Percentiles rank a stretch among this genome's conserved stretches.
These are phyloP conservation scores for Luzula sylvatica DNA, from an alignment of 176 grass and related monocot species.

Conservation along the genomic window DNA sequence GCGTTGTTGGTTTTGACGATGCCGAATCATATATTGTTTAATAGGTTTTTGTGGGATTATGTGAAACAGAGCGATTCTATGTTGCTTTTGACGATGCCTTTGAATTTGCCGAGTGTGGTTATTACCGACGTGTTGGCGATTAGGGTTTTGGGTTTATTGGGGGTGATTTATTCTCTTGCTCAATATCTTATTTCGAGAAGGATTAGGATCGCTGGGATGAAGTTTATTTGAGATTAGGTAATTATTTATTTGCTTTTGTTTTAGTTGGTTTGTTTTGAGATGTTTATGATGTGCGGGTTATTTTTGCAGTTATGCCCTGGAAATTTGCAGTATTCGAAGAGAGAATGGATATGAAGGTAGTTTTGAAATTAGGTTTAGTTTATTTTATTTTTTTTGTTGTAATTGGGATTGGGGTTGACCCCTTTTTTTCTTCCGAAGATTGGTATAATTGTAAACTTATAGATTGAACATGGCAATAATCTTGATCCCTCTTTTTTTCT, in stretches of 20 bases:
- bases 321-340: too few relatives aligned
- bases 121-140: conserved; percentile 81
- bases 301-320: too few relatives aligned
- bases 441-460: conserved; percentile 17
- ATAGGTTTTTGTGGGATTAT: conserved; percentile 99
- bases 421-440: conserved; percentile 1
- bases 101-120: conserved; percentile 79
- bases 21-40: conserved; percentile 97
- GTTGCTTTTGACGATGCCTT: conserved; percentile 79
- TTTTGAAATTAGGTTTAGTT: conserved; percentile 8
- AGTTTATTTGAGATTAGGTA: conserved; percentile 69
- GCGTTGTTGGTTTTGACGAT: conserved; percentile 75
- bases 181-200: conserved; percentile 83
- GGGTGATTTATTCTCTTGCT: conserved; percentile 80
- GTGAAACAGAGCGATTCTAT: conserved; percentile 78
- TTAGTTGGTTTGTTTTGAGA: conserved; percentile 24
- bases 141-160: conserved; percentile 82
- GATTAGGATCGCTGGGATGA: conserved; percentile 95
- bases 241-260: conserved; percentile 29
- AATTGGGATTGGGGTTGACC: neutral
- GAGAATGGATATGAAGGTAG: too few relatives aligned
- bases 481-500: too few relatives aligned
- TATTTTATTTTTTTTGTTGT: conserved; percentile 9
- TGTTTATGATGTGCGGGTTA: too few relatives aligned
- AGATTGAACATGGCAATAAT: conserved; percentile 9